Conservation (phyloP, 140 eudicot genomes). For the Oenanthe javanica region DNA sequence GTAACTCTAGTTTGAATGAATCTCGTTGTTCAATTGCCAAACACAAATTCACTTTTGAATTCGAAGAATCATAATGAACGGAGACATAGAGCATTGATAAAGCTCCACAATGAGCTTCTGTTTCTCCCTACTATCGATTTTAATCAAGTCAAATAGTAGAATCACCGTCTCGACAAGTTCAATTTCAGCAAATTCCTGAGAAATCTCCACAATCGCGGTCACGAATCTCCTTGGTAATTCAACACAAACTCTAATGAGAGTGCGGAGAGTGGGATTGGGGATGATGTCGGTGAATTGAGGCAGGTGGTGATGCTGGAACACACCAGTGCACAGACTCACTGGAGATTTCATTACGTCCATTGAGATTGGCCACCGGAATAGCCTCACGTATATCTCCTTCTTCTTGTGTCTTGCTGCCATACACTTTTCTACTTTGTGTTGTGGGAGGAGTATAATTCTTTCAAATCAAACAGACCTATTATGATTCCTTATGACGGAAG, state of each 20-base stretch:
- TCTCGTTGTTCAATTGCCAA: background rate
- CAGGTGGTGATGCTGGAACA: constrained; percentile 45
- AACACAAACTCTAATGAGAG: constrained; percentile 35
- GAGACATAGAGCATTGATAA: constrained; percentile 19
- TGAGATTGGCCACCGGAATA: constrained; percentile 50
- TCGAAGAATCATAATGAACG: constrained; percentile 32
- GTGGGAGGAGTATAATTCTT: too few relatives aligned
- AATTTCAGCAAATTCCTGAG: constrained; percentile 19
- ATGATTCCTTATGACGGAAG: background rate
- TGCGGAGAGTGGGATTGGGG: too few relatives aligned
- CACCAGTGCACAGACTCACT: constrained; percentile 55
- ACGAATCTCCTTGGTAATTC: constrained; percentile 31
- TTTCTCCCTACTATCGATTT: constrained; percentile 28
- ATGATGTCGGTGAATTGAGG: too few relatives aligned
- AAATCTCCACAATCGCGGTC: constrained; percentile 19
- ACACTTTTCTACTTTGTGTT: too few relatives aligned
- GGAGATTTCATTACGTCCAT: constrained; percentile 65
- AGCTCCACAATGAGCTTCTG: constrained; percentile 12
- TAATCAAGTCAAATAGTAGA: constrained; percentile 29
- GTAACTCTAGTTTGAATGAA: constrained; percentile 1
- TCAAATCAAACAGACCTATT: too few relatives aligned
- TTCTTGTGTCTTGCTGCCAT: constrained; percentile 51
- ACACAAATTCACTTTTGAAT: background rate
- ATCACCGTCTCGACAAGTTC: constrained; percentile 29
- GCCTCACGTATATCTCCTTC: constrained; percentile 44